Base-by-base conservation (phyloP, 495 filamentous ascomycete genomes). In the Parathielavia appendiculata region DNA sequence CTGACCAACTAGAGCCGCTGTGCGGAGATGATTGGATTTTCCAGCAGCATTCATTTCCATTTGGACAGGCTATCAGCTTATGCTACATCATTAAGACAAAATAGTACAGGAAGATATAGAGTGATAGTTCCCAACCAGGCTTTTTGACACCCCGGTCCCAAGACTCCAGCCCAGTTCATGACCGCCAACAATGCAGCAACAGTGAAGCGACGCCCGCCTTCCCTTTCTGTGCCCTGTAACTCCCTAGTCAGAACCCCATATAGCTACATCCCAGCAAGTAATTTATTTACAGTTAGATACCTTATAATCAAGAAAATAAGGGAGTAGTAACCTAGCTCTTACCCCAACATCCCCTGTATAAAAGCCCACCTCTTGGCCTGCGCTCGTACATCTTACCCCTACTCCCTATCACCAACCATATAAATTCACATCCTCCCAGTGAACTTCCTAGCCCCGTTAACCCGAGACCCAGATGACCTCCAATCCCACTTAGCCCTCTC, bases 401-500 rank as follows among this genome's bases (percentile, higher is more conserved):
- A 13, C 2, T 13, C 47, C 12, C 16, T 8, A 22, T n/a, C 20
- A 12, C 13, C 12, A 2, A 32, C 16, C 13, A 30, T 1, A 8
- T 4, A n/a, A n/a, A n/a, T n/a, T n/a, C n/a, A 47, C 26, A 49
- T 14, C 14, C 47, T 34, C 47, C 16, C 3, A n/a, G 8, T 14
- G 16, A 22, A 23, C 49, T 39, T 22, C 49, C 32, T 34, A 23
- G 1, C 32, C 16, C 48, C 49, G 9, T 36, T 5, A 4, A 3
- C 34, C 50, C 32, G 11, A 4, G 11, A 22, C 14, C 9, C 23
- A 2, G 14, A 7, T 6, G 20, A 5, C 47, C 32, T 17, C 63
- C 50, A 66, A n/a, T 32, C 45, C 45, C 54, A 56, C 44, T 39
- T 49, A 12, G 19, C 47, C 17, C 41, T 40, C 20, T 41, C 45